Conservation (phyloP, 805 yeast species). For the Schizosaccharomyces pombe region DNA sequence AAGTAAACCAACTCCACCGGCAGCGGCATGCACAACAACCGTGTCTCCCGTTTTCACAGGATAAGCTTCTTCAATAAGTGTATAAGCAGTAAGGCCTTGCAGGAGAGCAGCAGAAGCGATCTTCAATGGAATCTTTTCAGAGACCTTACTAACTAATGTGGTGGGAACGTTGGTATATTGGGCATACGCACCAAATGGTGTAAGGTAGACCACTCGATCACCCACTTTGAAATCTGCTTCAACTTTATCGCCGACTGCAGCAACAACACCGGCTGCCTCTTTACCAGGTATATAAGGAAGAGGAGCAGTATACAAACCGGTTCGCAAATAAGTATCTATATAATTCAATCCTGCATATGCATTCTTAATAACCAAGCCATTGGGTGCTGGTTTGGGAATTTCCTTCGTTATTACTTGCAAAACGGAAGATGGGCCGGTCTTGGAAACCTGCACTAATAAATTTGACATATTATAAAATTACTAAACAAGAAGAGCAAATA, state of each 20-base stretch:
- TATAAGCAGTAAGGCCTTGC: conserved; percentile 61
- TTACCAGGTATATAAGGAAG: conserved; percentile 48
- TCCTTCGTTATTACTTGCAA: conserved; percentile 22
- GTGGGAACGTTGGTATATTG: conserved; percentile 29
- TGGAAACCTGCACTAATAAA: not conserved
- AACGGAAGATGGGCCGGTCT: conserved; percentile 6
- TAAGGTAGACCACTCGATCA: conserved; percentile 41
- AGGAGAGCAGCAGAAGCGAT: conserved; percentile 36
- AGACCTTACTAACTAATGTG: conserved; percentile 23
- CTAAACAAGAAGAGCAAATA: not conserved
- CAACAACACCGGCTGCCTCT: conserved; percentile 36
- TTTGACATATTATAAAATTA: not conserved
- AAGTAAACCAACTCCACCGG: conserved; percentile 77
- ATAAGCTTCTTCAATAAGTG: conserved; percentile 45
- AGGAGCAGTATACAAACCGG: conserved; percentile 18
- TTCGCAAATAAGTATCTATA: conserved; percentile 18
- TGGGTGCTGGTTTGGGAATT: conserved; percentile 30
- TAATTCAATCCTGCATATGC: conserved; percentile 58
- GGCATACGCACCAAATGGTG: conserved; percentile 32
- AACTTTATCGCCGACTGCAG: conserved; percentile 37
- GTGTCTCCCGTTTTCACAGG: conserved; percentile 44
- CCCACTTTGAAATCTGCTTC: conserved; percentile 30
- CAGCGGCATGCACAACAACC: conserved; percentile 72
- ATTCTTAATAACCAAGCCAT: conserved; percentile 50
- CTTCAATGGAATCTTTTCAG: conserved; percentile 23